phyloP scores from a whole-genome alignment of 495 filamentous ascomycete genomes.

The Jackrogersella multiformis region DNA sequence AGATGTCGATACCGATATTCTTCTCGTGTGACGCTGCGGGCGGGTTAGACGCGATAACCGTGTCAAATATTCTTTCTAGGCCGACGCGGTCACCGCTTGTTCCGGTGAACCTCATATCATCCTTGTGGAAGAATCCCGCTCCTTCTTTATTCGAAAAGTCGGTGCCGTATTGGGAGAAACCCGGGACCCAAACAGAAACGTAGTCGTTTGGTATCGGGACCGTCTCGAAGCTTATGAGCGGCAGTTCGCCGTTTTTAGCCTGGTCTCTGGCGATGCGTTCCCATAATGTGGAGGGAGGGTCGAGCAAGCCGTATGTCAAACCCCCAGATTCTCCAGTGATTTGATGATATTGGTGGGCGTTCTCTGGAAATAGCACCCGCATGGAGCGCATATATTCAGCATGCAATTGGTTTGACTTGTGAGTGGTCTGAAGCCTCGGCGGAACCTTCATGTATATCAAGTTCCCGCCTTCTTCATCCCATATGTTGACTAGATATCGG shows the following conservation, averaged over 20 bases:
- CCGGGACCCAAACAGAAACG: slow-evolving; percentile 33
- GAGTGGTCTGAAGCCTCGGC: background rate
- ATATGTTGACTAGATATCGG: slow-evolving; percentile 25
- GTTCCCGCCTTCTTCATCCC: background rate
- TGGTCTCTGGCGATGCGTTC: background rate
- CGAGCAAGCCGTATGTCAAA: slow-evolving; percentile 25
- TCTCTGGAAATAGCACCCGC: background rate
- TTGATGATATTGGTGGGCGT: slow-evolving; percentile 26
- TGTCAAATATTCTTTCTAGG: background rate
- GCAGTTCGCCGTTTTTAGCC: background rate
- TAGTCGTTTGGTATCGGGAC: background rate
- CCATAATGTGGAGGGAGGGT: slow-evolving; percentile 34
- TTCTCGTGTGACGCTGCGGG: background rate
- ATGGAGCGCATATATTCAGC: slow-evolving; percentile 34
- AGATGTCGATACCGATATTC: slow-evolving; percentile 18
- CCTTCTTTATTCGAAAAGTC: slow-evolving; percentile 10
- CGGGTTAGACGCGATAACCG: background rate
- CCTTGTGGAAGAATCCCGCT: background rate
- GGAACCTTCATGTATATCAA: slow-evolving; percentile 43
- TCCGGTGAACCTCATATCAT: slow-evolving; percentile 7
- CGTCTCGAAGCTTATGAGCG: slow-evolving; percentile 6
- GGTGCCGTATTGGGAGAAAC: slow-evolving; percentile 7
- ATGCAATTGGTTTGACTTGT: slow-evolving; percentile 34
- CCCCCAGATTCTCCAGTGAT: background rate
- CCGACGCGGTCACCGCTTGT: background rate